Evolutionary conservation across 768 basidiomycete species (phyloP), one percentile per base, ranked within the genome.

Genomic region (Russula virescens): DNA sequence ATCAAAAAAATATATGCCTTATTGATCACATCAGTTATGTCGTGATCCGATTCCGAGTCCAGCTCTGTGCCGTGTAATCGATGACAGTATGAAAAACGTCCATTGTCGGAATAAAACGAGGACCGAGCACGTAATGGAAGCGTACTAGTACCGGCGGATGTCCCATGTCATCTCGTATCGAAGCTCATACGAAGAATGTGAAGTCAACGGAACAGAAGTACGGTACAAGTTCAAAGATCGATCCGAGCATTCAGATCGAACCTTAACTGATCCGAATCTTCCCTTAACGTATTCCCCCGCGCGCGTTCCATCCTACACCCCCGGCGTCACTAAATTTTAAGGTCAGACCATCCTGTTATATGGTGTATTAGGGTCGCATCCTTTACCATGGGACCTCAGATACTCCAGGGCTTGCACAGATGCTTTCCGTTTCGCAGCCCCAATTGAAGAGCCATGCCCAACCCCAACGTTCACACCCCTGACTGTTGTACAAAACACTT

Each of bases 1-100:
- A 49, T 85, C 87, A 25, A 82, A 86, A 68, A 81, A 85, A 56
- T 96, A 94, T 82, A 94, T 85, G 70, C 94, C 94, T 16, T 97
- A 97, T 73, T 96, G 34, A 14, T 40, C 42, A 14, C 13, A 6
- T 11, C 13, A 38, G 13, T 38, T 11, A 38, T 38, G 38, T 38
- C 13, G 2, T 38, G 8, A 38, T 31, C 31, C 8, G 31, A 8
- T 8, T 4, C 8, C 31, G 31, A 31, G 5, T 4, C 8, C 31
- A 31, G 31, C 8, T 31, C 5, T 31, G 31, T 31, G 31, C 31
- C 8, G 31, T 31, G 8, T 4, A 31, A 31, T n/a, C n/a, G n/a
- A n/a, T n/a, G n/a, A n/a, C n/a, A n/a, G 31, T 3, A 31, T 31
- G 31, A 31, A 31, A 31, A 31, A 31, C 31, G 31, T 31, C 31